phyloP scores from a whole-genome alignment of 495 filamentous ascomycete species.

The Pyronema omphalodes region DNA sequence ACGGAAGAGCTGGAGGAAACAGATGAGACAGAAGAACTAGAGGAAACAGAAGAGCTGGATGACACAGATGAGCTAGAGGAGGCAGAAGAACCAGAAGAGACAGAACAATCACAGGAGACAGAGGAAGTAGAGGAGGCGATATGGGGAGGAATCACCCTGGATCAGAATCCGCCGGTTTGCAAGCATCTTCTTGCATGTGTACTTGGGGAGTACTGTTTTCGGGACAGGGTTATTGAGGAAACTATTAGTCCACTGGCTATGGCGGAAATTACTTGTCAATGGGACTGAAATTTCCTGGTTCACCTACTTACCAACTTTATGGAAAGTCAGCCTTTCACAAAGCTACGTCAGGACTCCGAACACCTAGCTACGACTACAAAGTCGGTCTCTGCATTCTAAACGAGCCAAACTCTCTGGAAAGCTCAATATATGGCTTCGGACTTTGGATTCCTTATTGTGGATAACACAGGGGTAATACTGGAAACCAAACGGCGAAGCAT shows the following conservation, averaged over 20 bases:
- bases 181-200: constrained; percentile 82
- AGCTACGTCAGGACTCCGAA: too few species aligned
- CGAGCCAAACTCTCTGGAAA: too few species aligned
- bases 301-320: too few species aligned
- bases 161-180: constrained; percentile 43
- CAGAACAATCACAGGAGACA: neutral
- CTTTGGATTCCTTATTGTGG: too few species aligned
- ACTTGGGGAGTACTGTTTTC: constrained; percentile 52
- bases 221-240: constrained; percentile 35
- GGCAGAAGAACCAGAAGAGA: neutral
- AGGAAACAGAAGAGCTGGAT: neutral
- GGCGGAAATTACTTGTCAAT: constrained; percentile 45
- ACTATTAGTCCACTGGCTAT: constrained; percentile 43
- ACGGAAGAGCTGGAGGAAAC: neutral
- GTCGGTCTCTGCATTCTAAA: too few species aligned
- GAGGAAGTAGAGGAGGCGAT: constrained; percentile 5
- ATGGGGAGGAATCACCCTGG: constrained; percentile 21
- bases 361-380: too few species aligned
- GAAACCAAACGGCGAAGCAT: too few species aligned
- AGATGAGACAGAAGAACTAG: neutral
- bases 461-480: too few species aligned
- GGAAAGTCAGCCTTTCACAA: too few species aligned
- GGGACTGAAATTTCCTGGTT: neutral
- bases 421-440: too few species aligned
- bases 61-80: neutral